phyloP scores from a whole-genome alignment of 768 basidiomycete species.

The Phlebiopsis flavidoalba region DNA sequence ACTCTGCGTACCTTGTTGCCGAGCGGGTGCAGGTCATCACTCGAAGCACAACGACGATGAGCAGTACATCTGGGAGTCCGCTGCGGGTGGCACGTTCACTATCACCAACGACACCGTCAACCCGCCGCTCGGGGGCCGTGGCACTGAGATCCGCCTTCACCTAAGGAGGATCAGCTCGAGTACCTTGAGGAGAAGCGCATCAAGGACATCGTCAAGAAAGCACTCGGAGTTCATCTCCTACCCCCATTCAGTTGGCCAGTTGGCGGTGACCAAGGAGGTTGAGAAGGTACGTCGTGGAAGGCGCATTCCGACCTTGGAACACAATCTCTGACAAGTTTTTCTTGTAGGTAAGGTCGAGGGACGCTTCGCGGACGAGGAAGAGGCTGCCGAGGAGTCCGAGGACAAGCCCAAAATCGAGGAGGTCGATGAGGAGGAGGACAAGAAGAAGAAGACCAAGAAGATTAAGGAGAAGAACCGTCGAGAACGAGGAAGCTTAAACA shows the following conservation, averaged over 20 bases:
- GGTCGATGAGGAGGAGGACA: conserved; percentile 69
- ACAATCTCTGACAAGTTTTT: not conserved
- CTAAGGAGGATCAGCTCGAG: conserved; percentile 99
- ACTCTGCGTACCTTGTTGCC: conserved; percentile 98
- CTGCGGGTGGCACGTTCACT: conserved; percentile 98
- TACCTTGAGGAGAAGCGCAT: conserved; percentile 99
- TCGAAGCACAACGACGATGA: conserved; percentile 99
- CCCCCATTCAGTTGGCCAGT: conserved; percentile 98
- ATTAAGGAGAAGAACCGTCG: conserved; percentile 85
- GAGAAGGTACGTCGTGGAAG: conserved; percentile 73
- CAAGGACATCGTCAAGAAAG: conserved; percentile 99
- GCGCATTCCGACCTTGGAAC: not conserved
- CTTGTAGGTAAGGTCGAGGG: conserved; percentile 78
- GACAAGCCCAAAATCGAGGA: conserved; percentile 73
- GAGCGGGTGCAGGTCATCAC: conserved; percentile 97
- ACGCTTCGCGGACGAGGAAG: conserved; percentile 85
- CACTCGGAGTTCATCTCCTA: conserved; percentile 99
- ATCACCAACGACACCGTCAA: conserved; percentile 92
- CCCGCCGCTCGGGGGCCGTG: conserved; percentile 85
- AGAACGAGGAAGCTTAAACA: conserved; percentile 96
- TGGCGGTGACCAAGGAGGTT: conserved; percentile 97
- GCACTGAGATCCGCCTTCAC: conserved; percentile 87
- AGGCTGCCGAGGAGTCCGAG: conserved; percentile 60
- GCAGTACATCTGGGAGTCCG: conserved; percentile 99
- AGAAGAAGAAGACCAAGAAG: conserved; percentile 78